Base-by-base conservation (phyloP, 1,284 basidiomycete genomes). In the Fistulinella staudtii region DNA sequence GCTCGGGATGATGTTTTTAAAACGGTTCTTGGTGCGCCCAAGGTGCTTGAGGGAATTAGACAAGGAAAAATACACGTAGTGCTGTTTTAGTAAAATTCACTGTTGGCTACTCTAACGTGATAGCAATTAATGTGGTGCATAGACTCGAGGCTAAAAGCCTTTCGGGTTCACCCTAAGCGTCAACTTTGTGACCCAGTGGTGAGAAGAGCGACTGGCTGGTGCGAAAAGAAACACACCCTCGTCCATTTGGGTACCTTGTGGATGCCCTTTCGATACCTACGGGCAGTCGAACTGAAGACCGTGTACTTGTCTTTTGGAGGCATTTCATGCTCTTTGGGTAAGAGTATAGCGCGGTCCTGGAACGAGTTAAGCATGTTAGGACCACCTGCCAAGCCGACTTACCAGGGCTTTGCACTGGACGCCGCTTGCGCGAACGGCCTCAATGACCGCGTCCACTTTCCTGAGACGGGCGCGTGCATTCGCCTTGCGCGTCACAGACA, bases 171-270 rank as follows among this genome's bases (percentile, higher is more conserved):
- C 82, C 56, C 92, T 74, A 18, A 88, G 72, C 28, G 92, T 93
- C 53, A 91, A 65, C 89, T 93, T 60, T 21, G 34, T 31, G 41
- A 29, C 44, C 44, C 44, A 21, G 54, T 35, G 55, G 31, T 51
- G 34, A 58, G 35, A 34, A 29, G n/a, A 5, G 44, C 9, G 34
- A 47, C 37, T n/a, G 20, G 23, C 39, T 17, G n/a, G 22, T 30
- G 20, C 18, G 37, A 49, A 18, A 20, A 34, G 15, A 37, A 8
- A 73, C 87, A 52, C 58, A 93, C 92, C 66, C 89, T 76, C 47
- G 93, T 95, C 79, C 86, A 95, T 63, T 95, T 94, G 17, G 92
- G 93, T 23, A 96, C 89, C 65, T 96, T 96, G 71, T 99, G 95
- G 35, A 97, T 89, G 17, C 89, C 86, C 64, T 99, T 99, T 39